Evolutionary conservation across 129 eudicot genomes (phyloP), one percentile per base, ranked within the genome.

Genomic region (Escallonia herrerae): DNA sequence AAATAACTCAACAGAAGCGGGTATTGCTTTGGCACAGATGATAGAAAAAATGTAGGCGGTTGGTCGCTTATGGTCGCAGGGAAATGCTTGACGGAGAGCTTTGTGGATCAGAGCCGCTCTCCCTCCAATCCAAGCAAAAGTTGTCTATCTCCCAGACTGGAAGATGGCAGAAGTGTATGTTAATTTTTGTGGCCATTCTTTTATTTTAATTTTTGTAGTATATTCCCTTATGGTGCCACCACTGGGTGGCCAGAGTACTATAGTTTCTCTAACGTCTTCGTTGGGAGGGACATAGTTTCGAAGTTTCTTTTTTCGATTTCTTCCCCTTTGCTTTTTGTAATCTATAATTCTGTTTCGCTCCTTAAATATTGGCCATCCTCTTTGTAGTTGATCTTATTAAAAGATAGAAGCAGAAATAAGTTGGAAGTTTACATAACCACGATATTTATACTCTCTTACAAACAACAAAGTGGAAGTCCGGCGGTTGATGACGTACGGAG

Each of bases 241-340:
- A 40, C 40, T 15, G 13, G 38, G 40, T 73, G 72, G 77, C 72
- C 40, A 73, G 22, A 58, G 77, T 65, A 64, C 65, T 54, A 73
- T 64, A 73, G 72, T 37, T 69, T 55, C 47, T 8, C 42, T 40
- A 47, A 7, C 8, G 9, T 47, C 14, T 45, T 37, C 22, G 41
- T 22, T 15, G 53, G 39, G 67, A 62, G 67, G 50, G 65, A 56
- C 38, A 5, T 61, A 42, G 8, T 8, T 22, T n/a, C n/a, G n/a
- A n/a, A n/a, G n/a, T n/a, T n/a, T n/a, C n/a, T n/a, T n/a, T n/a
- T n/a, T n/a, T n/a, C 33, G 33, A 55, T 55, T 55, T 4, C 10
- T 8, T 5, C 62, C 62, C 62, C 14, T 57, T 40, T 40, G 37
- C 10, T 1, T 58, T 5, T 33, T 37, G 14, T 43, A 39, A 38